phyloP scores from a whole-genome alignment of 805 yeast species.

The Priceomyces melissophilus region DNA sequence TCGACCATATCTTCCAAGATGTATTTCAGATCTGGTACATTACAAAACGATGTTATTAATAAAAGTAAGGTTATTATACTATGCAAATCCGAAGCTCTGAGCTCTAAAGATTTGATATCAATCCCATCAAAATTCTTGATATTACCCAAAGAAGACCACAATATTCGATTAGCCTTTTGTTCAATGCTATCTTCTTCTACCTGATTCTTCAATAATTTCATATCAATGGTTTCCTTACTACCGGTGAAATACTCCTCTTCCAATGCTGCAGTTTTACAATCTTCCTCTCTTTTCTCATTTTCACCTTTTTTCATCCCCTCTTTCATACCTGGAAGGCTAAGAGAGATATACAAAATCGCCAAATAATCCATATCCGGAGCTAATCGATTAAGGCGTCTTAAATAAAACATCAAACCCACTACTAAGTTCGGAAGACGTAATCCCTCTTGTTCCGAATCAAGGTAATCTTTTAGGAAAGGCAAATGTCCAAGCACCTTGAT shows the following conservation, averaged over 20 bases:
- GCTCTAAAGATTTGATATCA: conserved; percentile 29
- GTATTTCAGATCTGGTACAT: conserved; percentile 23
- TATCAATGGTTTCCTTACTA: conserved; percentile 15
- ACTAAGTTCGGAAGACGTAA: conserved; percentile 37
- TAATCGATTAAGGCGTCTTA: conserved; percentile 39
- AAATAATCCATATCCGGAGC: conserved; percentile 35
- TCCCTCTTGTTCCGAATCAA: conserved; percentile 29
- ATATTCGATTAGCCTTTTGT: conserved; percentile 12
- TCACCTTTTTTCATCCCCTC: background rate
- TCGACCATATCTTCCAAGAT: conserved; percentile 17
- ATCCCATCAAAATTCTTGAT: conserved; percentile 44
- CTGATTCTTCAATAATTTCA: conserved; percentile 9
- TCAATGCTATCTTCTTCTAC: conserved; percentile 12
- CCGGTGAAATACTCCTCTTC: background rate
- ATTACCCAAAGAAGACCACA: conserved; percentile 31
- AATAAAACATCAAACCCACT: conserved; percentile 32
- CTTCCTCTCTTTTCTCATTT: conserved; percentile 1
- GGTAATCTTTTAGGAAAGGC: conserved; percentile 44
- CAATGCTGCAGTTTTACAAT: background rate
- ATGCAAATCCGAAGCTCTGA: conserved; percentile 41
- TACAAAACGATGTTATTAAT: conserved; percentile 34
- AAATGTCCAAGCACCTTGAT: conserved; percentile 44
- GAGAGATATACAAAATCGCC: conserved; percentile 47
- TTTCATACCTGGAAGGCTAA: conserved; percentile 14
- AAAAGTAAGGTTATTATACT: conserved; percentile 49